Evolutionary conservation across 768 basidiomycete genomes (phyloP).

Genomic region (Podaxis sp.): DNA sequence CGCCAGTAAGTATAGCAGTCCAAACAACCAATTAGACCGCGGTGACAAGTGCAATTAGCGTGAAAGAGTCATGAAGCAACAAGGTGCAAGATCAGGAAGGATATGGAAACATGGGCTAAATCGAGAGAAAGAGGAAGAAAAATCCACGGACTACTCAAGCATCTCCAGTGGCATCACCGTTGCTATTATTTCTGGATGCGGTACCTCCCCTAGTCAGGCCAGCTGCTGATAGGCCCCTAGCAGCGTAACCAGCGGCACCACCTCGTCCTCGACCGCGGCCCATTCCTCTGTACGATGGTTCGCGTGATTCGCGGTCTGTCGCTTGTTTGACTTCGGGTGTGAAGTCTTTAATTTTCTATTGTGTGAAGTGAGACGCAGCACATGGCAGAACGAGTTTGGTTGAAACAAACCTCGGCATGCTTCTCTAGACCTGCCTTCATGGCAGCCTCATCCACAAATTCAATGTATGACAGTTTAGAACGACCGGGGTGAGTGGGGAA

Average conservation of each 20-base stretch:
- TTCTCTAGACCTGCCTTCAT: slow-evolving; percentile 81
- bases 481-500: slow-evolving; percentile 55
- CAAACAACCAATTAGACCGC: slow-evolving; percentile 8
- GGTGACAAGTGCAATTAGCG: background rate
- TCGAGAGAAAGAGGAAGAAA: background rate
- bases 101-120: background rate
- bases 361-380: slow-evolving; percentile 13
- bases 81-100: slow-evolving; percentile 3
- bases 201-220: slow-evolving; percentile 51
- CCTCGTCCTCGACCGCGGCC: slow-evolving; percentile 42
- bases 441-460: slow-evolving; percentile 85
- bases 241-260: slow-evolving; percentile 59
- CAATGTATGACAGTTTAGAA: slow-evolving; percentile 75
- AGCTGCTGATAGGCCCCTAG: slow-evolving; percentile 66
- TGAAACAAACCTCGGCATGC: slow-evolving; percentile 61
- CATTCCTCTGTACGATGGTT: slow-evolving; percentile 29
- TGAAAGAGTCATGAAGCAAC: slow-evolving; percentile 1
- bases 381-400: slow-evolving; percentile 7
- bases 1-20: background rate
- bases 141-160: background rate
- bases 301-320: slow-evolving; percentile 51
- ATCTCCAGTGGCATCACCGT: slow-evolving; percentile 8
- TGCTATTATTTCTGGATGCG: slow-evolving; percentile 1
- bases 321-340: slow-evolving; percentile 72
- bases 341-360: slow-evolving; percentile 68